Percentiles rank a stretch among this genome's conserved stretches.
These are phyloP conservation scores for Trifolium fragiferum DNA, from an alignment of 306 rosid species.

Conservation along the genomic window DNA sequence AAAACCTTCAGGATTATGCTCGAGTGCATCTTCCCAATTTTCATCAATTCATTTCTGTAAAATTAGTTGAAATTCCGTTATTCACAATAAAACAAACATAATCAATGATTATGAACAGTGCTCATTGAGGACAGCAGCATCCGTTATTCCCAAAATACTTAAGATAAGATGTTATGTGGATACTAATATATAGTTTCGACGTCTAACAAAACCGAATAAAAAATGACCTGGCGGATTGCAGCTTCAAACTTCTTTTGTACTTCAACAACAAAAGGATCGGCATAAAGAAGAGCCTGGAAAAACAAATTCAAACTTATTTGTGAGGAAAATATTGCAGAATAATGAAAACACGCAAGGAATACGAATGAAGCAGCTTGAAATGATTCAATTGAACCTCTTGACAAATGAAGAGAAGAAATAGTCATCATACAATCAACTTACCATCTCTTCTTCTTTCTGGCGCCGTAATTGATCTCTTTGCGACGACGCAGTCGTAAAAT, in stretches of 20 bases:
- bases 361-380: conserved; percentile 17
- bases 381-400: conserved; percentile 29
- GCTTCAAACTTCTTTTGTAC: conserved; percentile 99
- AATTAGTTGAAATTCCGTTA: conserved; percentile 28
- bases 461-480: conserved; percentile 60
- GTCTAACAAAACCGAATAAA: background rate
- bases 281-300: conserved; percentile 84
- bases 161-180: background rate
- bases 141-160: no score
- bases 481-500: conserved; percentile 63
- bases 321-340: conserved; percentile 14
- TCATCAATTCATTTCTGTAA: conserved; percentile 97
- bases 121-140: conserved; percentile 4
- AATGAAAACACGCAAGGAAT: conserved; percentile 6
- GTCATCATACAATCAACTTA: conserved; percentile 48
- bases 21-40: conserved; percentile 98
- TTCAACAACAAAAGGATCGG: conserved; percentile 97
- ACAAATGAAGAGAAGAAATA: conserved; percentile 32
- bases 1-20: conserved; percentile 96
- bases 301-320: conserved; percentile 15
- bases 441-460: conserved; percentile 86
- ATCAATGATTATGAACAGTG: conserved; percentile 1
- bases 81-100: conserved; percentile 16
- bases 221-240: conserved; percentile 85
- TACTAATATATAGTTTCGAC: background rate